Percentiles rank a stretch among this genome's conserved stretches.
Conservation (phyloP, 2,329 filamentous ascomycete genomes). For the Fusarium xylarioides region DNA sequence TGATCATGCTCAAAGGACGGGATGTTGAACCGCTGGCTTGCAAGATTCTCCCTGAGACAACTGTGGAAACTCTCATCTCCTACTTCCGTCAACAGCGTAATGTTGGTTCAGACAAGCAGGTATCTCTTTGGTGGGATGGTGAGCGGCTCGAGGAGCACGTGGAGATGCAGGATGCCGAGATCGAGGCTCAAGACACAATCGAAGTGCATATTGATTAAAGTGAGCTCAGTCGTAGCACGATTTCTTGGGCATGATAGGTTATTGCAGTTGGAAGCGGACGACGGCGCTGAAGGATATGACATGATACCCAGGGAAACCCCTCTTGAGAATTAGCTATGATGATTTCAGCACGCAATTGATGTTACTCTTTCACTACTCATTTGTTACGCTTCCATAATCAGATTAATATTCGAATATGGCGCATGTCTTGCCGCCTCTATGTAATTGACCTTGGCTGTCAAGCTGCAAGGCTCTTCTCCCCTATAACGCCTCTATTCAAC, state of each 20-base stretch:
- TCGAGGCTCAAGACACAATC: conserved; percentile 78
- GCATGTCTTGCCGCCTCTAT: conserved; percentile 13
- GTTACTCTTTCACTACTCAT: not conserved
- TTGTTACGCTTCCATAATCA: not conserved
- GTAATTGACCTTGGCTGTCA: conserved; percentile 8
- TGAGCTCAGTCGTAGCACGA: not conserved
- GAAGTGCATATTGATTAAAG: conserved; percentile 66
- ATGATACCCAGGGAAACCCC: conserved; percentile 44
- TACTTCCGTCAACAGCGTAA: conserved; percentile 66
- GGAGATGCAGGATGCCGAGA: conserved; percentile 72
- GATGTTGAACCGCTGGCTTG: conserved; percentile 61
- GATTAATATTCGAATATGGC: conserved; percentile 13
- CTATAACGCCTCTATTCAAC: conserved; percentile 30
- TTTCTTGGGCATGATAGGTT: conserved; percentile 1
- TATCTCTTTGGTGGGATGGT: conserved; percentile 79
- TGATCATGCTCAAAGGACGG: conserved; percentile 63
- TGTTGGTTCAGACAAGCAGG: conserved; percentile 59
- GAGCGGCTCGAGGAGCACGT: conserved; percentile 70
- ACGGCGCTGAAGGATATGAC: conserved; percentile 38
- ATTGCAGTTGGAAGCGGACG: not conserved
- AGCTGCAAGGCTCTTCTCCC: not conserved
- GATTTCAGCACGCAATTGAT: not conserved
- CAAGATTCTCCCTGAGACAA: conserved; percentile 63
- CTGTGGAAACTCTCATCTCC: conserved; percentile 68
- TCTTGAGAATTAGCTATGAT: conserved; percentile 11